These are phyloP conservation scores for Penicillium odoratum DNA, from an alignment of 495 filamentous ascomycete genomes.

Conservation along the genomic window DNA sequence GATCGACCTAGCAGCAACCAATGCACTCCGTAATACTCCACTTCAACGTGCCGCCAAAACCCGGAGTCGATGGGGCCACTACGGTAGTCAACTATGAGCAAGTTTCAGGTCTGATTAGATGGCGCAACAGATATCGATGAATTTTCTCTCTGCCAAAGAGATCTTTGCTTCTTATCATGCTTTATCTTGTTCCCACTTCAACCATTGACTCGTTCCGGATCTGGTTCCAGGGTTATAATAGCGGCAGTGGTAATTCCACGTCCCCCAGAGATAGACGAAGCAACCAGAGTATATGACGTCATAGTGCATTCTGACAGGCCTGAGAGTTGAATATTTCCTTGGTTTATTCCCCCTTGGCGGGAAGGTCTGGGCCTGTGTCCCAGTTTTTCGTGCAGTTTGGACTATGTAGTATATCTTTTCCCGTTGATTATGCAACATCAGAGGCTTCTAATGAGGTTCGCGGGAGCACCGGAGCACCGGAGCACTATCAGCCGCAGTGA, in stretches of 20 bases:
- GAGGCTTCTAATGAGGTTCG: conserved; percentile 5
- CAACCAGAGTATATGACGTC: conserved; percentile 21
- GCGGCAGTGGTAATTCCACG: conserved; percentile 18
- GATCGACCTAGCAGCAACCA: conserved; percentile 20
- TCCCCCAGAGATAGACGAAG: conserved; percentile 4
- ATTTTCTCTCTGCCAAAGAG: conserved; percentile 6
- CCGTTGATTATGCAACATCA: neutral
- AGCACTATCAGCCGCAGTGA: conserved; percentile 17
- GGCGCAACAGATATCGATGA: neutral
- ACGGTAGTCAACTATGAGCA: neutral
- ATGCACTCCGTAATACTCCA: conserved; percentile 24
- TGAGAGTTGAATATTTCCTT: conserved; percentile 25
- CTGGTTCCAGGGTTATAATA: neutral
- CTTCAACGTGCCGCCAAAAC: conserved; percentile 19
- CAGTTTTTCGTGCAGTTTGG: conserved; percentile 14
- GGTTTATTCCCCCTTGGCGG: conserved; percentile 25
- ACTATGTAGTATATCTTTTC: conserved; percentile 1
- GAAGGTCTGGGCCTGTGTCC: conserved; percentile 20
- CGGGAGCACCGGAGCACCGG: conserved; percentile 6
- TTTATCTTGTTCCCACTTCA: neutral
- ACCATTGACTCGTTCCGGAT: conserved; percentile 2
- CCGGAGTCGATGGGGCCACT: conserved; percentile 17
- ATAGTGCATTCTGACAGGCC: conserved; percentile 24
- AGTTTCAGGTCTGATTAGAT: conserved; percentile 1
- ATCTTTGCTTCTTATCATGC: conserved; percentile 9